Base-by-base conservation (phyloP, 345 rosid species). In the Heritiera littoralis region DNA sequence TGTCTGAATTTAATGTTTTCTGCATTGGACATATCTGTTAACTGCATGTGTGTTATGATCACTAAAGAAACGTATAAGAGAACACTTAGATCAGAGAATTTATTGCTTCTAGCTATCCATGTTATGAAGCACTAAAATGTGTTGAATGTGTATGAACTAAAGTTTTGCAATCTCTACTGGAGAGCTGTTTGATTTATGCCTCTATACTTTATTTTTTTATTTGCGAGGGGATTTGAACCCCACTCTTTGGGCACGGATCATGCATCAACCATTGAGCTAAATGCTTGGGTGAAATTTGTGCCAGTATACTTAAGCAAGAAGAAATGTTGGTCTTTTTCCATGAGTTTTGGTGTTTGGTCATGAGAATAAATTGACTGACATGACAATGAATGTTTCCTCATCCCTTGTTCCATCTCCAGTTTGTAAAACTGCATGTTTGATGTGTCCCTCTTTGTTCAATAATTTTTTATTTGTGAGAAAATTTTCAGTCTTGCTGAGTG, bases 1-100 rank as follows among this genome's bases (percentile, higher is more conserved):
- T 81, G 10, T 66, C 48, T 17, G 66, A 18, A 52, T 65, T 73
- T 64, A n/a, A 46, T 73, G 64, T n/a, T 72, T 38, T 54, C 28
- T 64, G 45, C 58, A 52, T 63, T 48, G 5, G 71, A 52, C 15
- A 30, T 51, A 28, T 30, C 49, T n/a, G 30, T 46, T 76, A 6
- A 51, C 58, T 13, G 30, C 48, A 41, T 5, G 7, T 20, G n/a
- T 46, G 0, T 11, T 1, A 51, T 40, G 35, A 51, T 46, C 9
- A 32, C 45, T 41, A n/a, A 43, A 55, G 13, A 45, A 15, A 65
- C 72, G n/a, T 51, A 3, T 5, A 72, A 13, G 30, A 67, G n/a
- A 59, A 17, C 18, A 35, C 38, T 38, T 38, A 18, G 46, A 7
- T 58, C 41, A 48, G 38, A 32, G 60, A 35, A 77, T 51, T 13